Evolutionary conservation across 768 basidiomycete genomes (phyloP).

Genomic region (Leccinum subgranulosum): DNA sequence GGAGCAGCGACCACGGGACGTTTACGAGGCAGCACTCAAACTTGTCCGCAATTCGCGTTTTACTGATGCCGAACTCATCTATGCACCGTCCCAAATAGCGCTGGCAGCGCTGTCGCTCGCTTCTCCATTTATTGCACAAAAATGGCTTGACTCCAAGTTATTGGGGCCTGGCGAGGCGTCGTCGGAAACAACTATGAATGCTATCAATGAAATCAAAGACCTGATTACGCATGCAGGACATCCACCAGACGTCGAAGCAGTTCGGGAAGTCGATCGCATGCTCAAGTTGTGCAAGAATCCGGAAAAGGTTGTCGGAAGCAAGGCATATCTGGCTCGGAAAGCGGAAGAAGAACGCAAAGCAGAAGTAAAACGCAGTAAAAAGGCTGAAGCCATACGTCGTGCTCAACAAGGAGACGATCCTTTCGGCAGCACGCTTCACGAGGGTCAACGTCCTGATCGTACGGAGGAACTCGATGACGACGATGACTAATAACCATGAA

Average conservation of each 20-base stretch:
- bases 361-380: slow-evolving; percentile 64
- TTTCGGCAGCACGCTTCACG: slow-evolving; percentile 57
- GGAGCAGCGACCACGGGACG: slow-evolving; percentile 44
- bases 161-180: slow-evolving; percentile 7
- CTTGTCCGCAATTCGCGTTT: slow-evolving; percentile 78
- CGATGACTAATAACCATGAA: slow-evolving; percentile 37
- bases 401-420: slow-evolving; percentile 58
- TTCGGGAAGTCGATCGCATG: slow-evolving; percentile 86
- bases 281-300: slow-evolving; percentile 92
- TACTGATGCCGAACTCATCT: slow-evolving; percentile 89
- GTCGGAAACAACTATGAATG: slow-evolving; percentile 24
- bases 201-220: slow-evolving; percentile 46
- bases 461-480: slow-evolving; percentile 42
- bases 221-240: slow-evolving; percentile 54
- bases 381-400: slow-evolving; percentile 48
- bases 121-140: slow-evolving; percentile 52
- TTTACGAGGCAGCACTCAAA: slow-evolving; percentile 64
- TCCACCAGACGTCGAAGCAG: slow-evolving; percentile 74
- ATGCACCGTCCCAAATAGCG: slow-evolving; percentile 91
- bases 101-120: slow-evolving; percentile 72
- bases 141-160: slow-evolving; percentile 55
- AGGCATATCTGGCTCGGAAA: slow-evolving; percentile 69
- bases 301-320: slow-evolving; percentile 90
- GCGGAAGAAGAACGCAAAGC: slow-evolving; percentile 69
- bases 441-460: slow-evolving; percentile 26